These are phyloP conservation scores for Thielaviopsis punctulata DNA, from an alignment of 2,329 filamentous ascomycete species.

Conservation along the genomic window DNA sequence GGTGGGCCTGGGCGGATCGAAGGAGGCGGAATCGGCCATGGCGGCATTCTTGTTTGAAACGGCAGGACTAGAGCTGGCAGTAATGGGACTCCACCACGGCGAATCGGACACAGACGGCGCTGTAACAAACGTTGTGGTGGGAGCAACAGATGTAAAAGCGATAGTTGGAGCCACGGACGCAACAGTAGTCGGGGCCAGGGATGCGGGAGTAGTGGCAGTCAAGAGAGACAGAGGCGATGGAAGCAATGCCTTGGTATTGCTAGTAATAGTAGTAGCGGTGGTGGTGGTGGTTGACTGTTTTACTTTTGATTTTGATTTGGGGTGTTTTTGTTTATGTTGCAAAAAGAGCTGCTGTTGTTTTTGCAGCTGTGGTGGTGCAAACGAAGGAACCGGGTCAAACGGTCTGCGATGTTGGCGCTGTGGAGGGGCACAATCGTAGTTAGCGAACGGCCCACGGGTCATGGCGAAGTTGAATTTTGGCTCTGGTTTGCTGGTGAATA, in stretches of 20 bases:
- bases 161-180: not conserved
- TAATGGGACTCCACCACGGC: constrained; percentile 8
- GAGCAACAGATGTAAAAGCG: not conserved
- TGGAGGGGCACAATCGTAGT: not conserved
- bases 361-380: not conserved
- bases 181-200: not conserved
- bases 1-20: not conserved
- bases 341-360: not conserved
- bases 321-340: not conserved
- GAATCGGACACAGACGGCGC: constrained; percentile 2
- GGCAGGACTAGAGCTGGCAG: not conserved
- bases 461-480: not conserved
- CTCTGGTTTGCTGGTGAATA: not conserved
- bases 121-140: constrained; percentile 5
- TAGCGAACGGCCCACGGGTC: not conserved
- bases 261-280: no score
- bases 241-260: not conserved
- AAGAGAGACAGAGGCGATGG: not conserved
- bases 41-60: constrained; percentile 1
- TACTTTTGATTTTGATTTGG: not conserved
- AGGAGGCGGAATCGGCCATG: not conserved
- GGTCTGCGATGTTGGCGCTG: not conserved
- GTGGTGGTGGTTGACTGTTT: no score
- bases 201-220: not conserved
- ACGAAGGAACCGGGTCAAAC: not conserved